Percentiles rank a stretch among this genome's conserved stretches.
These are phyloP conservation scores for Mortierella sp. DNA, from an alignment of 371 early-diverging fungal genomes.

Conservation along the genomic window DNA sequence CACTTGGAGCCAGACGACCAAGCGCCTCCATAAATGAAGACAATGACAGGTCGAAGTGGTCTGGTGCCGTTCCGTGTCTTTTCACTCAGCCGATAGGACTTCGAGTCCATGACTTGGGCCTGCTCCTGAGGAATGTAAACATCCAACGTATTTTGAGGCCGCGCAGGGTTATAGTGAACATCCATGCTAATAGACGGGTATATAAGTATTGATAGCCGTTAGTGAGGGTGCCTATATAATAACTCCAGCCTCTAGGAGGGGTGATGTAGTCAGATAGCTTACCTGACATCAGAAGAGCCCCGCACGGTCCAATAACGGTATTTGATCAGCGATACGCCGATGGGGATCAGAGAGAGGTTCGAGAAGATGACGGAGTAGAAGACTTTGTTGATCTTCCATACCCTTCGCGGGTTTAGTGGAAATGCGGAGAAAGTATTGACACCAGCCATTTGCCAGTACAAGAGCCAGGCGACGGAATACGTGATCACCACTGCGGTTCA, in stretches of 20 bases:
- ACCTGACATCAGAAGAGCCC: conserved; percentile 26
- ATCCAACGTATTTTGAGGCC: conserved; percentile 41
- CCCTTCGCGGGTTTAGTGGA: conserved; percentile 33
- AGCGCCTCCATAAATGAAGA: conserved; percentile 81
- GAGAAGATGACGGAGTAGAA: conserved; percentile 31
- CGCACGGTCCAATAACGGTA: conserved; percentile 49
- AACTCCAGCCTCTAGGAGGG: too few relatives aligned
- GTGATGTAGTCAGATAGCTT: not conserved
- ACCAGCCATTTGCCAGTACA: conserved; percentile 42
- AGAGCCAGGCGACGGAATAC: conserved; percentile 46
- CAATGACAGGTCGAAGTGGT: conserved; percentile 65
- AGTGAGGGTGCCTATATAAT: too few relatives aligned
- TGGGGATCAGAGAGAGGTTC: conserved; percentile 35
- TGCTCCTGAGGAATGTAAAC: conserved; percentile 29
- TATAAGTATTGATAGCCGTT: too few relatives aligned
- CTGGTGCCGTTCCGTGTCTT: not conserved
- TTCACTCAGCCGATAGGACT: conserved; percentile 1
- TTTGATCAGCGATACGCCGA: conserved; percentile 32
- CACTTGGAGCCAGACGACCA: conserved; percentile 75
- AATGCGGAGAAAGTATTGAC: conserved; percentile 13
- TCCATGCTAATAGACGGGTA: conserved; percentile 14
- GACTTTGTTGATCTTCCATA: conserved; percentile 37
- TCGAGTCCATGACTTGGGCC: conserved; percentile 2
- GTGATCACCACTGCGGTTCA: conserved; percentile 22
- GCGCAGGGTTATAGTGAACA: conserved; percentile 31